Base-by-base conservation (phyloP, 768 basidiomycete species). In the Tylopilus vinaceipallidus region DNA sequence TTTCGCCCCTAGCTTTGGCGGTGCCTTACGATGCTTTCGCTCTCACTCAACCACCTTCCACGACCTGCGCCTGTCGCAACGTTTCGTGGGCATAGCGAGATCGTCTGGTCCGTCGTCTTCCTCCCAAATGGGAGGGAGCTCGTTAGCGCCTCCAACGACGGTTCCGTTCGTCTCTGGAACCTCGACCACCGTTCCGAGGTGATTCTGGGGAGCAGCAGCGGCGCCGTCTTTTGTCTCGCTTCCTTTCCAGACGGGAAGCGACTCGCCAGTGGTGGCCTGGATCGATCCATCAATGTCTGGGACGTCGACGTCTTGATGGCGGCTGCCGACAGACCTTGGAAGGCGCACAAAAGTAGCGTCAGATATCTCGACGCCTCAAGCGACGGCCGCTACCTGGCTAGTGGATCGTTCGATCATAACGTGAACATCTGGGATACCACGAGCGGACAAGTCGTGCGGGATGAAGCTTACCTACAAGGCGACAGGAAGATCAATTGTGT, bases 341-440 rank as follows among this genome's bases (percentile, higher is more conserved):
- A 54, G 35, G 47, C 48, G 22, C 63, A 64, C 48, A 54, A 44
- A 7, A 58, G 53, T 52, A 64, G 63, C 37, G 63, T 64, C 47
- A 63, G 63, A 50, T 64, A 61, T 43, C 54, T 64, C 14, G 63
- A 64, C 47, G 33, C 64, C 41, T 64, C 63, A 37, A 56, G 49
- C 20, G 64, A 66, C 61, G 54, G 61, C 35, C 61, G 58, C 46
- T 64, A 64, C 64, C 17, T 64, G 30, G 55, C 45, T 6, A 65
- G 65, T 30, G 63, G 63, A 53, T 65, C 65, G 40, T 64, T 66
- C 50, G 63, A 65, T 65, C 62, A 64, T 58, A 65, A 55, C 17
- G 39, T 67, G 29, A 67, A 61, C 57, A 11, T 65, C 38, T 65
- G 65, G 65, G 55, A 67, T 53, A 61, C 64, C 47, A 47, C 53